Evolutionary conservation across 768 basidiomycete genomes (phyloP).

Genomic region (Hypholoma sublateritium): DNA sequence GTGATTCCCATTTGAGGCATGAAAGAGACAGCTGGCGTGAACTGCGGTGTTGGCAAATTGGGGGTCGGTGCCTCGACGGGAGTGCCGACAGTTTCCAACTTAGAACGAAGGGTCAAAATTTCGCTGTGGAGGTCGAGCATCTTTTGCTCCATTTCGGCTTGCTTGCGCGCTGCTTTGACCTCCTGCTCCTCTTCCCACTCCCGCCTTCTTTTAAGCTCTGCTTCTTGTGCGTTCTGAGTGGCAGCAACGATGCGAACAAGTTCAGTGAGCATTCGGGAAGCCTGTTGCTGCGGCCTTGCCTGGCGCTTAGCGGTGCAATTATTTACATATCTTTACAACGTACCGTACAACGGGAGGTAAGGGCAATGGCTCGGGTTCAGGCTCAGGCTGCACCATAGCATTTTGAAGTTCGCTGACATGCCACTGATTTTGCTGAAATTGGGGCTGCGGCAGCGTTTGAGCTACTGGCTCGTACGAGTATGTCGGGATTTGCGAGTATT

Average conservation of each 20-base stretch:
- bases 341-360: conserved; percentile 36
- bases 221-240: conserved; percentile 59
- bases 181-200: conserved; percentile 73
- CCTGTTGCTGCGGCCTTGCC: conserved; percentile 6
- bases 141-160: conserved; percentile 59
- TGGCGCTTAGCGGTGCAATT: neutral
- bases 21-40: conserved; percentile 27
- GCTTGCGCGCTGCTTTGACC: conserved; percentile 49
- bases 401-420: conserved; percentile 68
- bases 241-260: conserved; percentile 57
- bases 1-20: conserved; percentile 28
- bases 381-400: conserved; percentile 46
- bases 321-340: conserved; percentile 16
- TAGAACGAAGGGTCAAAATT: conserved; percentile 22
- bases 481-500: conserved; percentile 1
- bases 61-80: conserved; percentile 13
- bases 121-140: conserved; percentile 34
- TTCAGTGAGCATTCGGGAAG: conserved; percentile 43
- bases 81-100: conserved; percentile 23
- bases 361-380: conserved; percentile 40
- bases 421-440: conserved; percentile 41
- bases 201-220: conserved; percentile 55
- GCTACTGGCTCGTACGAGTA: conserved; percentile 16
- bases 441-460: conserved; percentile 14
- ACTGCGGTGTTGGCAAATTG: conserved; percentile 28